Conservation (phyloP, 495 filamentous ascomycete genomes). For the Trichoderma gamsii region DNA sequence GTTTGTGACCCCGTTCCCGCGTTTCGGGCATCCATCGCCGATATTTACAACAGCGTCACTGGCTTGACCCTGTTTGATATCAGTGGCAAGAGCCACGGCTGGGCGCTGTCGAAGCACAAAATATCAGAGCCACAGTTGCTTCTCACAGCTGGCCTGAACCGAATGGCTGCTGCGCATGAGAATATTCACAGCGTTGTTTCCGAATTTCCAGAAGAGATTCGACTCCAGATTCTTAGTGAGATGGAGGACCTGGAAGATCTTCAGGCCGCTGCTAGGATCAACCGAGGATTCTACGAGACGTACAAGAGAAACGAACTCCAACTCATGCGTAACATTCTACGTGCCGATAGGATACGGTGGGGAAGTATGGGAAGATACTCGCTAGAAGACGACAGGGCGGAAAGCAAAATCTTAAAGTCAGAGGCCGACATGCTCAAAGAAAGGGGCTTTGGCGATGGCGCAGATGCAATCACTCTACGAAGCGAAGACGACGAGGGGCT, state of each 20-base stretch:
- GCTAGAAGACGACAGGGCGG: neutral
- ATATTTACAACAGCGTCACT: conserved; percentile 35
- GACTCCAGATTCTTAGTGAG: conserved; percentile 24
- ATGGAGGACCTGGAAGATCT: conserved; percentile 28
- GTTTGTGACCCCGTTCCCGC: conserved; percentile 36
- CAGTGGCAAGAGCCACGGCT: conserved; percentile 25
- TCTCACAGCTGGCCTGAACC: conserved; percentile 16
- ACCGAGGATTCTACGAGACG: conserved; percentile 26
- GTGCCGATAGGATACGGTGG: conserved; percentile 10
- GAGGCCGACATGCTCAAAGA: neutral
- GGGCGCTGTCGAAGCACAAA: conserved; percentile 28
- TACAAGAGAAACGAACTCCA: conserved; percentile 27
- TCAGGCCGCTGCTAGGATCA: conserved; percentile 26
- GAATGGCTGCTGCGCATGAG: conserved; percentile 14
- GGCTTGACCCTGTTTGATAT: conserved; percentile 34
- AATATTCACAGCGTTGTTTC: conserved; percentile 10
- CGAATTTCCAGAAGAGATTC: conserved; percentile 23
- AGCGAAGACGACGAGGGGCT: conserved; percentile 12
- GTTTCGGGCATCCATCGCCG: conserved; percentile 33
- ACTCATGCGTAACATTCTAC: conserved; percentile 20
- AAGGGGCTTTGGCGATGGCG: neutral
- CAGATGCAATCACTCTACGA: conserved; percentile 7
- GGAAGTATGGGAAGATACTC: neutral
- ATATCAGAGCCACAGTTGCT: conserved; percentile 19
- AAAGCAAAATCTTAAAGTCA: neutral